Evolutionary conservation across 1,284 basidiomycete genomes (phyloP), one percentile per base, ranked within the genome.

Genomic region (Cutaneotrichosporon dermatis): DNA sequence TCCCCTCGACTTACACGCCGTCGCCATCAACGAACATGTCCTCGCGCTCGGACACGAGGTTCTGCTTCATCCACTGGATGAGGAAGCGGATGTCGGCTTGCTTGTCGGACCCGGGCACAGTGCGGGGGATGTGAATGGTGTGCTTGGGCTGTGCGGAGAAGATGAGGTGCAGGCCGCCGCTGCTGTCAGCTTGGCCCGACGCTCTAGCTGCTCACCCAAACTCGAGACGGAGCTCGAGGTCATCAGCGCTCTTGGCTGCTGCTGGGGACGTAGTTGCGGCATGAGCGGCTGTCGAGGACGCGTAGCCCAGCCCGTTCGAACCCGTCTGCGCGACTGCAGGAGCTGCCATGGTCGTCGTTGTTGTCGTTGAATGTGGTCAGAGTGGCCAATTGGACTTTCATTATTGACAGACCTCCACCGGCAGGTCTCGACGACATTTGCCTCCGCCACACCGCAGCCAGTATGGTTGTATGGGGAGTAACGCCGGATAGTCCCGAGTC

Each of bases 21-120:
- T 85, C 86, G 6, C 87, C 86, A 63, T 97, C 93, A 54, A 90
- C 83, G 72, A 99, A 98, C 60, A 99, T 82, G 72, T 96, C 93
- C 44, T 85, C 85, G 13, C 95, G 82, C 72, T 95, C 92, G 64
- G 84, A 87, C 67, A 98, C 81, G 57, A 94, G 75, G 68, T 89
- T 85, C 60, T 87, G 84, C 62, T 86, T 84, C 66, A 99, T 83
- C 79, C 89, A 86, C 58, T 84, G 82, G 45, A 98, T 88, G 44
- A 98, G 82, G 73, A 86, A 88, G 1, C 84, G 79, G 64, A 97
- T 80, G 69, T 92, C 86, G 7, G 83, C 80, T 59, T 84, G 84
- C 33, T 76, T 76, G 4, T 65, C 62, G 4, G 61, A 55, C 13
- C 72, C 68, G 3, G 69, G 65, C 50, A 85, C 79, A 4, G 56